Evolutionary conservation across 306 rosid species (phyloP), one percentile per base, ranked within the genome.

Genomic region (Hippophae rhamnoides): DNA sequence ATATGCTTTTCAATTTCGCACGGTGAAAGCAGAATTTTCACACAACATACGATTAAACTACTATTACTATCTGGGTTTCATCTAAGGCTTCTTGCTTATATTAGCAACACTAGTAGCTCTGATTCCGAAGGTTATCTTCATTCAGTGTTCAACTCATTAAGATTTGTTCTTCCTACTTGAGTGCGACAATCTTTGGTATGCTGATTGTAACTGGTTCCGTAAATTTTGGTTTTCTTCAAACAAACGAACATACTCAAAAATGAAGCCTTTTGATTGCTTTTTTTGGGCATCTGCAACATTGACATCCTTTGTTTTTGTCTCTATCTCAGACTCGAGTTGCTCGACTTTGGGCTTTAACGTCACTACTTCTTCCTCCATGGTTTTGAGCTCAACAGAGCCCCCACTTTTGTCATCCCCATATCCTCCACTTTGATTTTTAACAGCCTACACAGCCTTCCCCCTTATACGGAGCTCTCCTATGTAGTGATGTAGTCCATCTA

Each of bases 241-340:
- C 65, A 92, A 76, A 57, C 96, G 95, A 47, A 84, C 99, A 58
- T 92, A 92, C 79, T 88, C 99, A 0, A 85, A 89, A 54, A 92
- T 86, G 68, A 92, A 84, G 13, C 99, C 99, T 74, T 92, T 96
- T 6, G 99, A 81, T 70, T 92, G 99, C 74, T 92, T 92, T 52
- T 89, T 82, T 63, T 88, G 75, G 27, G 96, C 95, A 68, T 18
- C 18, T 0, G 18, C 18, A 18, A 18, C 18, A 18, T 18, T 18
- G 18, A 18, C 18, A 18, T 18, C 18, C 18, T 18, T 18, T 18
- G 18, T 18, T 18, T 18, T 18, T 18, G 18, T 18, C 18, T 71
- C 79, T 14, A 92, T 70, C 63, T 86, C 88, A 50, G 75, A 80
- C 65, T 85, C 96, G 60, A 88, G 71, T 48, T 72, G 69, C 54